phyloP scores from a whole-genome alignment of 1,284 basidiomycete genomes.

The Ganoderma sp. region DNA sequence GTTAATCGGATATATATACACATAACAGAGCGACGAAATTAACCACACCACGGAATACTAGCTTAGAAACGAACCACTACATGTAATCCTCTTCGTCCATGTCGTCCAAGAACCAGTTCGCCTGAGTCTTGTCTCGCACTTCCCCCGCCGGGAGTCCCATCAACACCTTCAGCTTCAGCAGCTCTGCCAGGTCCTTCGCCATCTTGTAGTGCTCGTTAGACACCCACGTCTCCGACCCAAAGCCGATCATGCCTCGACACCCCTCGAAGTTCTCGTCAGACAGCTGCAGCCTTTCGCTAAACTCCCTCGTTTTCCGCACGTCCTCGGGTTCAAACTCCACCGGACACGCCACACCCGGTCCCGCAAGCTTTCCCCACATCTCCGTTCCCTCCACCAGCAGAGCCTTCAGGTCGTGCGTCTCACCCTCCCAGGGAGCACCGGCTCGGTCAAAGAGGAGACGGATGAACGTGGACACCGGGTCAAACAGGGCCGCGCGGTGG shows the following conservation, averaged over 20 bases:
- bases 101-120: constrained; percentile 52
- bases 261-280: constrained; percentile 42
- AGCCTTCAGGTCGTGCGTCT: constrained; percentile 49
- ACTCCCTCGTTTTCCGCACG: constrained; percentile 46
- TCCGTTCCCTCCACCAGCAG: constrained; percentile 47
- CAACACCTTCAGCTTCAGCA: constrained; percentile 45
- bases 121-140: constrained; percentile 42
- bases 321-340: constrained; percentile 51
- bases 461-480: constrained; percentile 42
- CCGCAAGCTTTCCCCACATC: constrained; percentile 46
- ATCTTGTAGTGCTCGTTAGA: constrained; percentile 45
- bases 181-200: constrained; percentile 42
- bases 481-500: constrained; percentile 45
- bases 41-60: background rate
- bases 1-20: background rate
- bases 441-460: constrained; percentile 49
- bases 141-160: constrained; percentile 37
- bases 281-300: constrained; percentile 39
- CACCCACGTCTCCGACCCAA: constrained; percentile 51
- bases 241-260: constrained; percentile 39
- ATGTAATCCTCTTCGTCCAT: constrained; percentile 53
- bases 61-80: constrained; percentile 30
- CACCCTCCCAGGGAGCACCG: constrained; percentile 52
- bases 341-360: constrained; percentile 48
- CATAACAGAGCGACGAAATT: background rate